phyloP scores from a whole-genome alignment of 768 basidiomycete species.

The Coprinellus micaceus region DNA sequence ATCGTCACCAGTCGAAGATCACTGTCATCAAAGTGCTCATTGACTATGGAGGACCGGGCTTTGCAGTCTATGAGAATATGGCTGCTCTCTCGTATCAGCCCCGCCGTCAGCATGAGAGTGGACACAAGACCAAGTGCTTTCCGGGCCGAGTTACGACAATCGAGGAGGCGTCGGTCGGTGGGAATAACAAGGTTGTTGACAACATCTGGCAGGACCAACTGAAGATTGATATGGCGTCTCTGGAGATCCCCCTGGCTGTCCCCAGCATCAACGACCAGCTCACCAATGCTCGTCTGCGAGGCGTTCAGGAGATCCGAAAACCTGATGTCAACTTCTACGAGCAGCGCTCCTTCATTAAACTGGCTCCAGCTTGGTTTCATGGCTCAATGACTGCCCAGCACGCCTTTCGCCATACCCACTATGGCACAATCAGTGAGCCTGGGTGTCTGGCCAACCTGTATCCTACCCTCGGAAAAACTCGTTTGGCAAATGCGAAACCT shows the following conservation, averaged over 20 bases:
- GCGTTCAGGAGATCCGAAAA: slow-evolving; percentile 12
- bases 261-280: slow-evolving; percentile 21
- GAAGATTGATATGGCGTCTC: slow-evolving; percentile 4
- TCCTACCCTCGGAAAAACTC: slow-evolving; percentile 23
- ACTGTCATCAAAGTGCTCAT: neutral
- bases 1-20: neutral
- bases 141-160: slow-evolving; percentile 23
- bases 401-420: neutral
- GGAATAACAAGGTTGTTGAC: slow-evolving; percentile 26
- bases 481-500: slow-evolving; percentile 24
- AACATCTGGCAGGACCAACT: slow-evolving; percentile 24
- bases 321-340: slow-evolving; percentile 21
- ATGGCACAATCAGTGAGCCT: neutral
- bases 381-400: neutral
- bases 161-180: slow-evolving; percentile 27
- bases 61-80: neutral
- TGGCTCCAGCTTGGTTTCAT: slow-evolving; percentile 31
- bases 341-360: slow-evolving; percentile 22
- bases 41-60: neutral
- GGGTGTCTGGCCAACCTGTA: neutral
- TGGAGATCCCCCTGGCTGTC: slow-evolving; percentile 14
- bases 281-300: slow-evolving; percentile 17
- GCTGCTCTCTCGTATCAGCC: slow-evolving; percentile 15
- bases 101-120: slow-evolving; percentile 16
- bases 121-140: slow-evolving; percentile 22